Percentiles rank a stretch among this genome's conserved stretches.
phyloP scores from a whole-genome alignment of 192 early-diverging fungal species.

The Coemansia sp. region DNA sequence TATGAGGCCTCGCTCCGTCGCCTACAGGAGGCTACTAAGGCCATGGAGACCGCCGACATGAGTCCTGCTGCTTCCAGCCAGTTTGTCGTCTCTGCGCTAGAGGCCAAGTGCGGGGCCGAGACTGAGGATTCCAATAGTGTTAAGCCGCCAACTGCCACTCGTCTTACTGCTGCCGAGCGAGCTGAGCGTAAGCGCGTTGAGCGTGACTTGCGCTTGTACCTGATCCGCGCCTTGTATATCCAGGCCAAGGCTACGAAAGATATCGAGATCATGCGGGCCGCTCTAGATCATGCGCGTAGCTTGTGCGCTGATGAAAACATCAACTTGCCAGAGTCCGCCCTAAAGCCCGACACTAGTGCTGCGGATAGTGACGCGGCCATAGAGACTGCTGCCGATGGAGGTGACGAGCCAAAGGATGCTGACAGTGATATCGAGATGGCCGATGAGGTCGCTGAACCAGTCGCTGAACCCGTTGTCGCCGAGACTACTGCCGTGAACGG shows the following conservation, averaged over 20 bases:
- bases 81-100: slow-evolving; percentile 10
- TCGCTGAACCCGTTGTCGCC: not conserved
- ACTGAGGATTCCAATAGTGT: too few species aligned
- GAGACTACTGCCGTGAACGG: not conserved
- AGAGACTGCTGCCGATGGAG: too few species aligned
- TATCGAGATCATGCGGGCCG: slow-evolving; percentile 61
- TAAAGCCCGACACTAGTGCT: slow-evolving; percentile 6
- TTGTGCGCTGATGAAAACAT: slow-evolving; percentile 22
- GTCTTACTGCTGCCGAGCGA: slow-evolving; percentile 26
- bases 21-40: slow-evolving; percentile 25
- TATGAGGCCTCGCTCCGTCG: slow-evolving; percentile 69
- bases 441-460: not conserved
- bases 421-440: not conserved
- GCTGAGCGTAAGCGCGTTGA: slow-evolving; percentile 23
- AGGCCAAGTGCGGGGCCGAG: not conserved
- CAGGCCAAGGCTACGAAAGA: slow-evolving; percentile 69
- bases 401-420: not conserved
- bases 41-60: slow-evolving; percentile 15
- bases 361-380: not conserved
- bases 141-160: not conserved
- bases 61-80: not conserved
- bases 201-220: slow-evolving; percentile 45
- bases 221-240: slow-evolving; percentile 57
- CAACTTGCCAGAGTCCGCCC: slow-evolving; percentile 24
- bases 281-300: slow-evolving; percentile 55